Evolutionary conservation across 176 grass and related monocot genomes (phyloP), one percentile per base, ranked within the genome.

Genomic region (Musa acuminata): DNA sequence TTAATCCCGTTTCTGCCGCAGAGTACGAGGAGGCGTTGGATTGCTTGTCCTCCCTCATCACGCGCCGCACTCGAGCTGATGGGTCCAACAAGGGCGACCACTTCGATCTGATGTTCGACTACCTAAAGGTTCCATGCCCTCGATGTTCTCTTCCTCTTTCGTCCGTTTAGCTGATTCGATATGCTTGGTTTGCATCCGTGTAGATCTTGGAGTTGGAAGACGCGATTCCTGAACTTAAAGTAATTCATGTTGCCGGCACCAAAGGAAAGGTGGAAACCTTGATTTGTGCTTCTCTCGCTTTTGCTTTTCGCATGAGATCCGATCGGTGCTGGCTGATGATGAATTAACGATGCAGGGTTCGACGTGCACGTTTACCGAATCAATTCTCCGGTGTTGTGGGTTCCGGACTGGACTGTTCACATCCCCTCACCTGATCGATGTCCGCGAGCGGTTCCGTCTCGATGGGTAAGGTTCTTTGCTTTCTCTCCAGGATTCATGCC

Each of bases 191-290:
- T 27, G 67, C 29, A 52, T 75, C 17, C 16, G 8, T 79, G 75
- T 72, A 94, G 90, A 94, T 99, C 72, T 73, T 99, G 50, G 95
- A 99, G 69, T 82, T 99, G 79, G 90, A 94, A 67, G 81, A 83
- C 13, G 69, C 86, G 7, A 88, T 99, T 55, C 67, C 71, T 24
- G 84, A 72, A 64, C 52, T 99, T 55, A 94, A 94, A 60, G 86
- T 99, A 51, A 81, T 99, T 81, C 95, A 99, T 24, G 90, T 99
- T 73, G 90, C 90, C 1, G 95, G 95, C 68, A 94, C 95, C 11
- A 99, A 99, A 82, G 95, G 95, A 52, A 94, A 99, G 90, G 90
- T 94, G 66, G 48, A 24, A 64, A 8, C 13, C 60, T 53, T 24
- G n/a, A 7, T 9, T 72, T 21, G 24, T 0, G 9, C 24, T 74